A percentile compares a stretch with the other conserved stretches of the same genome.
Conservation (phyloP, 306 rosid genomes). For the Vigna trinervia region DNA sequence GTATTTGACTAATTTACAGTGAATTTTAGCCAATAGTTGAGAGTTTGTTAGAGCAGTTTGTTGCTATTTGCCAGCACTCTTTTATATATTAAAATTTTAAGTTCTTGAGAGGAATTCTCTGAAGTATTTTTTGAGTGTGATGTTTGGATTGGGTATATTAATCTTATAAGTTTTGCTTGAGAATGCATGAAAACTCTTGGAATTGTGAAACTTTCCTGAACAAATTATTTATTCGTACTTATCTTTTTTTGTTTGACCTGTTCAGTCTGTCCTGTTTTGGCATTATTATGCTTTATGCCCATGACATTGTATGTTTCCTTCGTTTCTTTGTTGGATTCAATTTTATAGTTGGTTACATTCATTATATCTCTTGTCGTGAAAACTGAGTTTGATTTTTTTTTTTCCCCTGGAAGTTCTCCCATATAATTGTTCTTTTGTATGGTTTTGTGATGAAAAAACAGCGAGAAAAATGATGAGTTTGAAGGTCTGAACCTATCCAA, state of each 20-base stretch:
- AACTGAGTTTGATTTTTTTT: constrained; percentile 13
- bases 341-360: constrained; percentile 1
- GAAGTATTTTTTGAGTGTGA: constrained; percentile 17
- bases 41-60: background rate
- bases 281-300: background rate
- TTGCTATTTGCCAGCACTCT: background rate
- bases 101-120: background rate
- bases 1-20: background rate
- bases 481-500: constrained; percentile 38
- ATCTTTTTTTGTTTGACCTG: background rate
- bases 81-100: background rate
- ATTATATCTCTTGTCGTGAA: background rate
- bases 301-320: constrained; percentile 11
- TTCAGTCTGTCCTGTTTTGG: background rate
- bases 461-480: constrained; percentile 41
- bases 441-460: constrained; percentile 47
- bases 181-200: constrained; percentile 13
- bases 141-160: constrained; percentile 22
- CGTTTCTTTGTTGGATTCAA: constrained; percentile 23
- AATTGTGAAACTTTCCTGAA: background rate
- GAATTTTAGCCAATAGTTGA: background rate
- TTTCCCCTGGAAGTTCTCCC: background rate
- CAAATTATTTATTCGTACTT: background rate
- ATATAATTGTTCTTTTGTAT: background rate
- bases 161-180: background rate